A percentile compares a stretch with the other conserved stretches of the same genome.
Conservation (phyloP, 192 early-diverging fungal genomes). For the Coemansia sp. region DNA sequence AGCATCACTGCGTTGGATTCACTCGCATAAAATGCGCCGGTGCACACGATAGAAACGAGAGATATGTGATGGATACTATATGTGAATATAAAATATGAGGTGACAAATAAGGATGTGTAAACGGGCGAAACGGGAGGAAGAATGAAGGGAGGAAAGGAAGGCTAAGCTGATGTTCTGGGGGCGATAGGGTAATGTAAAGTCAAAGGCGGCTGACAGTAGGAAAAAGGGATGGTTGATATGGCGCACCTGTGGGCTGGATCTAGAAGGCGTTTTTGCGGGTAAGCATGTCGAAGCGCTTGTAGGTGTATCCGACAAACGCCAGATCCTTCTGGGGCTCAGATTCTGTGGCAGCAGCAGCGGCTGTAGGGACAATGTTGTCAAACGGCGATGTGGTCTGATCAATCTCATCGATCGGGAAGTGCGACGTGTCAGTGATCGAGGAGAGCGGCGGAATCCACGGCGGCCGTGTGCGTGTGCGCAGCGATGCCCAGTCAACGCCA, state of each 20-base stretch:
- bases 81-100: background rate
- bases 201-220: background rate
- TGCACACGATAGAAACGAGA: too few relatives aligned
- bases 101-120: background rate
- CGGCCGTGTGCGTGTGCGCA: conserved; percentile 75
- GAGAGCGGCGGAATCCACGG: conserved; percentile 90
- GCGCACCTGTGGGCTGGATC: too few relatives aligned
- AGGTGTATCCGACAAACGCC: conserved; percentile 99
- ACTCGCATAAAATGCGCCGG: conserved; percentile 6
- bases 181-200: background rate
- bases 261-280: conserved; percentile 70
- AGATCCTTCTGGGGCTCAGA: conserved; percentile 79
- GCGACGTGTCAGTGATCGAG: conserved; percentile 96
- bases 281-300: conserved; percentile 86
- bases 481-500: conserved; percentile 86
- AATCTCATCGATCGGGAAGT: conserved; percentile 96
- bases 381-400: conserved; percentile 67
- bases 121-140: background rate
- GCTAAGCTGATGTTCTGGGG: background rate
- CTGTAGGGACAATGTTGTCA: conserved; percentile 7
- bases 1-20: conserved; percentile 22
- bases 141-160: background rate
- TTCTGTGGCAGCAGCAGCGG: conserved; percentile 12
- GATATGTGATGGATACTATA: background rate
- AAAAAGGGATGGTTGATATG: background rate